Evolutionary conservation across 768 basidiomycete species (phyloP), one percentile per base, ranked within the genome.

Genomic region (Lactarius psammicola): DNA sequence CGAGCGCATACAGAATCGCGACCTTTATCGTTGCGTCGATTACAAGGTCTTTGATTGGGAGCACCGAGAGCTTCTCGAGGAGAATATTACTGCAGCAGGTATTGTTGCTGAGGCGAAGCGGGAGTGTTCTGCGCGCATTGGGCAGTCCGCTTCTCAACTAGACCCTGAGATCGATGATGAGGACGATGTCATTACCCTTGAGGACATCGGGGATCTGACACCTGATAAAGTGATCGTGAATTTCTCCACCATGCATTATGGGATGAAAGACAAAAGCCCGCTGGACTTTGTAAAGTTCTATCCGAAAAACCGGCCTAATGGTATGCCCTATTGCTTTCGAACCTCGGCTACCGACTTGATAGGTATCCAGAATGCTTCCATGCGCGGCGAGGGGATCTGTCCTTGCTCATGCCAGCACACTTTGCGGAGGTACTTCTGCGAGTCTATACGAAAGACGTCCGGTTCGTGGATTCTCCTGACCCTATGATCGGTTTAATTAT

Each of bases 401-500:
- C 89, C 3, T 80, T 80, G 30, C 73, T 90, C 26, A 84, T 86
- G 78, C 92, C 92, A 0, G 68, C 73, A 0, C 74, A 72, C n/a
- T 91, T 90, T 67, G 87, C 82, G 0, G 92, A 94, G 74, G 78
- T 86, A n/a, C 79, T 85, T 46, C 74, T 92, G 44, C 80, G 89
- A 17, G 76, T 92, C 5, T 94, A 85, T 71, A 88, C 90, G 54
- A 86, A 87, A 72, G 83, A 89, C n/a, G 71, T 66, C 1, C 68
- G 69, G 81, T 81, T 68, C 46, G 79, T 73, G 31, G 3, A 23
- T 30, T 31, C 54, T 38, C 30, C 40, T 54, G 20, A 34, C 28
- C 8, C 20, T 30, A 15, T 34, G 7, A 33, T 23, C 18, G 8
- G 10, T 44, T 33, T 33, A 2, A 59, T 67, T 7, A 68, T 55